Evolutionary conservation across 2,329 filamentous ascomycete species (phyloP), one percentile per base, ranked within the genome.

Genomic region (Arthrobotrys megalospora): DNA sequence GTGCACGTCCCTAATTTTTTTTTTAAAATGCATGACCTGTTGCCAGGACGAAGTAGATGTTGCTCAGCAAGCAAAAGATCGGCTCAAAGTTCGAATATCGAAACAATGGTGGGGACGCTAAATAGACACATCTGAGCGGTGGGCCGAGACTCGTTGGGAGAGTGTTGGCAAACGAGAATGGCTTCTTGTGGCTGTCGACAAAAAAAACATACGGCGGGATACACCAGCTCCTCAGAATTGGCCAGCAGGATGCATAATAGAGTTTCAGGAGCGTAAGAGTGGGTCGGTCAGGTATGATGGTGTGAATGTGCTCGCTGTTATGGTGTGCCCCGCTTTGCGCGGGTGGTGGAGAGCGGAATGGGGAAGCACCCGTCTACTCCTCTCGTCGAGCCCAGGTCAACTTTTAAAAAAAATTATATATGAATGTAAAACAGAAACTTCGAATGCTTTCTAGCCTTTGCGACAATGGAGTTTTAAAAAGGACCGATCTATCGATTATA

Each of bases 261-360:
- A 50, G 66, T 70, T 70, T 70, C 66, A 70, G 66, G 50, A 70
- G 53, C 34, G 28, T 24, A 53, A 65, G 55, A 62, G 58, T 72
- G 68, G 55, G 50, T 48, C 48, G 19, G 14, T 53, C 19, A 62
- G 52, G 38, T 55, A 28, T 34, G n/a, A 12, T 52, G 14, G 50
- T 58, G 52, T 45, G 55, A 60, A 28, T 43, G 36, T 43, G 55
- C 8, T 69, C 21, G 53, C 50, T 68, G 50, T 53, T 58, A 10
- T 60, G 67, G 53, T 24, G 67, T 45, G 43, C 45, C 45, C 53
- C 43, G 67, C 65, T 60, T 36, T 69, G 16, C 28, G 41, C 55
- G 55, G 53, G 53, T 62, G 66, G 66, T 62, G 66, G 66, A 55
- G 55, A 63, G 67, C 55, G 53, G 67, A 45, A 71, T 28, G 19